phyloP scores from a whole-genome alignment of 1,139 yeast species.

The Yamadazyma trypodendri region DNA sequence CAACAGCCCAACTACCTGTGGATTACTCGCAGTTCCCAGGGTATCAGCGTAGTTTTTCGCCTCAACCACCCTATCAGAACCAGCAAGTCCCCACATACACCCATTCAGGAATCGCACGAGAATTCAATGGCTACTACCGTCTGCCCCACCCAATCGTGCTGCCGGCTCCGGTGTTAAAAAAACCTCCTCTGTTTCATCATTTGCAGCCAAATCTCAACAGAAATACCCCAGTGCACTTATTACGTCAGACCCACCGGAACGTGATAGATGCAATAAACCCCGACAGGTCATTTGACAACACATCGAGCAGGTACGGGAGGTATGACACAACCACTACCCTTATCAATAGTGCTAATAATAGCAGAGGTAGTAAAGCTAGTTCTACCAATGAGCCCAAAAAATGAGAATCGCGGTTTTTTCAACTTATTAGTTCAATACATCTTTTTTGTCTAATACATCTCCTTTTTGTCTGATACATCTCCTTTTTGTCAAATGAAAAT shows the following conservation, averaged over 20 bases:
- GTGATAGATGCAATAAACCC: constrained; percentile 23
- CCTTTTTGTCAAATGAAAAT: no score
- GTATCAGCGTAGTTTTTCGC: no score
- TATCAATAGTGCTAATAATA: constrained; percentile 21
- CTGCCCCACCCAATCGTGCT: neutral
- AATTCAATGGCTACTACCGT: neutral
- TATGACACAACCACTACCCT: constrained; percentile 24
- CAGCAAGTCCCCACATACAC: neutral
- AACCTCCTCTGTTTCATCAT: constrained; percentile 10
- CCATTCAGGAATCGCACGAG: neutral
- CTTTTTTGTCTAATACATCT: no score
- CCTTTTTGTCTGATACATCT: no score
- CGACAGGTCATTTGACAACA: constrained; percentile 13
- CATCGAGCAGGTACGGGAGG: constrained; percentile 27
- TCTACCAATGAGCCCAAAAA: constrained; percentile 1
- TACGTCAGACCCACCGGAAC: constrained; percentile 23
- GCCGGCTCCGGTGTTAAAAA: constrained; percentile 2
- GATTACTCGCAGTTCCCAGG: no score
- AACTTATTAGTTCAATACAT: neutral
- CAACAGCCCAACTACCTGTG: neutral
- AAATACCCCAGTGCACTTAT: constrained; percentile 20
- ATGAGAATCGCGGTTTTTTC: constrained; percentile 1
- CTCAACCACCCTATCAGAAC: no score
- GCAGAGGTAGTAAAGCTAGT: constrained; percentile 17
- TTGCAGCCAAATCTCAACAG: constrained; percentile 17